Percentiles rank a stretch among this genome's conserved stretches.
phyloP scores from a whole-genome alignment of 1,284 basidiomycete genomes.

The Ustilago sp. region DNA sequence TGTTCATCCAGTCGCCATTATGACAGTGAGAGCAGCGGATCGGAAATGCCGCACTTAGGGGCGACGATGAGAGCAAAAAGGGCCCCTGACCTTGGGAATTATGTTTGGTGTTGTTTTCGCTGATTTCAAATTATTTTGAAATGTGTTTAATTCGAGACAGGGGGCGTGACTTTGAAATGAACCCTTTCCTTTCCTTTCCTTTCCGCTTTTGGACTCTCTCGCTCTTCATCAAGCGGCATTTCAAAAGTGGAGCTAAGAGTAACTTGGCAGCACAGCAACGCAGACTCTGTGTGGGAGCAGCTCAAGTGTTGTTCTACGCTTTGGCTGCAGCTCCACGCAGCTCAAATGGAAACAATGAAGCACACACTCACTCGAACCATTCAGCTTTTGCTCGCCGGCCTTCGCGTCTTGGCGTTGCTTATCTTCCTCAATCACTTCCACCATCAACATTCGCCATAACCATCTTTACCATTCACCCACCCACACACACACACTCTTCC shows the following conservation, averaged over 20 bases:
- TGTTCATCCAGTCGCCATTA: not conserved
- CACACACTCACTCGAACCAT: not conserved
- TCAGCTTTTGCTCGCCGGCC: not conserved
- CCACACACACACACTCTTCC: not conserved
- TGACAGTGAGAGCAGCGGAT: slow-evolving; percentile 1
- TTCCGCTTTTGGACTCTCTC: not conserved
- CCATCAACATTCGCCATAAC: not conserved
- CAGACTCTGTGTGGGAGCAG: not conserved
- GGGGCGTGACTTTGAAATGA: slow-evolving; percentile 8
- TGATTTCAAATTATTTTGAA: slow-evolving; percentile 14
- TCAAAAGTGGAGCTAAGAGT: slow-evolving; percentile 3
- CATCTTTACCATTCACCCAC: slow-evolving; percentile 1
- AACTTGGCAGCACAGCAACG: slow-evolving; percentile 1
- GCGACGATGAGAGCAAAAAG: slow-evolving; percentile 1
- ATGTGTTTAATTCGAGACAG: not conserved
- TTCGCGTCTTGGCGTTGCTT: not conserved
- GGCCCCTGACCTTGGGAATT: slow-evolving; percentile 1
- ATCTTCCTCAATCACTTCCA: not conserved
- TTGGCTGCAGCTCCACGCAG: not conserved
- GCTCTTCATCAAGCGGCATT: slow-evolving; percentile 1
- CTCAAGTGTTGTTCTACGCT: slow-evolving; percentile 15
- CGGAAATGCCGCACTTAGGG: slow-evolving; percentile 1
- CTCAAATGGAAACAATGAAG: not conserved
- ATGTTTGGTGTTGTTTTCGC: not conserved
- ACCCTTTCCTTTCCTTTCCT: slow-evolving; percentile 1